phyloP scores from a whole-genome alignment of 2,329 filamentous ascomycete genomes.

The Alternaria ethzedia region DNA sequence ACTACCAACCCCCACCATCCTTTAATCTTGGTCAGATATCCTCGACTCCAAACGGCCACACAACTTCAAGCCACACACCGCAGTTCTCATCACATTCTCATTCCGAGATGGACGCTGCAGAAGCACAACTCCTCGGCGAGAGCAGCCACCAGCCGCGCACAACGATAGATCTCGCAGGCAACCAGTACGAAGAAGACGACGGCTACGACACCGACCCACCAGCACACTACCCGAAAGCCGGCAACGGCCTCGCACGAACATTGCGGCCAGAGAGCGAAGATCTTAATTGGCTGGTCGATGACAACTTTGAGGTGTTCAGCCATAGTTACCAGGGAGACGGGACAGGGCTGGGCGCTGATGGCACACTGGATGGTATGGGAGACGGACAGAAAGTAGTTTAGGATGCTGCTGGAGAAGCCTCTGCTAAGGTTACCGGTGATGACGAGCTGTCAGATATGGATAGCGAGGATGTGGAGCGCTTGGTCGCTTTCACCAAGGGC shows the following conservation, averaged over 20 bases:
- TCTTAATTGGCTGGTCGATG: constrained; percentile 67
- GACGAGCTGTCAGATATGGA: constrained; percentile 9
- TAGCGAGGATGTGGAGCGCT: neutral
- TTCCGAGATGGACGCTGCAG: constrained; percentile 38
- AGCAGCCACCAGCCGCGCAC: constrained; percentile 20
- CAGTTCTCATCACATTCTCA: constrained; percentile 27
- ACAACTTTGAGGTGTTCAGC: constrained; percentile 64
- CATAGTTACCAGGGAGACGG: constrained; percentile 52
- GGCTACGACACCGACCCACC: constrained; percentile 61
- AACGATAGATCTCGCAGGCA: constrained; percentile 28
- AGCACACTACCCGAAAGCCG: constrained; percentile 67
- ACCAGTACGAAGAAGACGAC: constrained; percentile 52
- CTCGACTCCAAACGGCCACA: constrained; percentile 42
- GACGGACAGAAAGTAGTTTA: constrained; percentile 24
- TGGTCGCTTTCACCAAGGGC: neutral
- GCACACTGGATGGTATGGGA: constrained; percentile 23
- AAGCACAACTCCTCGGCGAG: constrained; percentile 43
- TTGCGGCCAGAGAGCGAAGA: constrained; percentile 65
- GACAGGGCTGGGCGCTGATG: constrained; percentile 40
- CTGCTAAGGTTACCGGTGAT: neutral
- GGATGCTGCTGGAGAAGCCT: neutral
- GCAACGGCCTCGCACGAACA: constrained; percentile 63
- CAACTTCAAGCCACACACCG: constrained; percentile 24
- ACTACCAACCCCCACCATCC: constrained; percentile 19
- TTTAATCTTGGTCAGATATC: constrained; percentile 11